phyloP scores from a whole-genome alignment of 164 flowering plant genomes.

The Vitis vinifera region DNA sequence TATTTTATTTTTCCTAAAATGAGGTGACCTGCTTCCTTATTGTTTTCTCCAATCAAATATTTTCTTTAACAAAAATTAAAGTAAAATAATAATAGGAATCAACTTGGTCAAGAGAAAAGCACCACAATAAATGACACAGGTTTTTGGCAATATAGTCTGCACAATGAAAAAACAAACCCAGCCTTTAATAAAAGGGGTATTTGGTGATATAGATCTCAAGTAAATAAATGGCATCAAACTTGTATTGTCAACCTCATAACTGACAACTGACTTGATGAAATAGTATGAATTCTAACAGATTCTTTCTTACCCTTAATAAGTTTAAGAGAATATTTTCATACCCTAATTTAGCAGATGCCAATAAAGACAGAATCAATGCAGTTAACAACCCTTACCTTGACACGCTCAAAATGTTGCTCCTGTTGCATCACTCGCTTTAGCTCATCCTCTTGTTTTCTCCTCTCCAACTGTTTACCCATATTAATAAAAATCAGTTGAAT shows the following conservation, averaged over 20 bases:
- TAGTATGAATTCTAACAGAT: background rate
- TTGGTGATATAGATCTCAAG: background rate
- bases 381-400: constrained; percentile 50
- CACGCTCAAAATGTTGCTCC: constrained; percentile 77
- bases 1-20: too few relatives aligned
- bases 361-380: background rate
- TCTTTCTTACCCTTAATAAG: background rate
- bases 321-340: background rate
- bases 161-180: too few relatives aligned
- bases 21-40: too few relatives aligned
- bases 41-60: too few relatives aligned
- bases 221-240: background rate
- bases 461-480: constrained; percentile 62
- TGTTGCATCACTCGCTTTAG: constrained; percentile 74
- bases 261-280: background rate
- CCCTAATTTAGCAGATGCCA: background rate
- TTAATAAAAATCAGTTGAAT: background rate
- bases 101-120: too few relatives aligned
- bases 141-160: too few relatives aligned
- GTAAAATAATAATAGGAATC: too few relatives aligned
- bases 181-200: too few relatives aligned
- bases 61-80: too few relatives aligned
- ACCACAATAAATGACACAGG: too few relatives aligned
- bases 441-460: constrained; percentile 92
- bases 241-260: too few relatives aligned